phyloP scores from a whole-genome alignment of 225 moss, liverwort and hornwort genomes.

The Pseudisothecium myosuroides region DNA sequence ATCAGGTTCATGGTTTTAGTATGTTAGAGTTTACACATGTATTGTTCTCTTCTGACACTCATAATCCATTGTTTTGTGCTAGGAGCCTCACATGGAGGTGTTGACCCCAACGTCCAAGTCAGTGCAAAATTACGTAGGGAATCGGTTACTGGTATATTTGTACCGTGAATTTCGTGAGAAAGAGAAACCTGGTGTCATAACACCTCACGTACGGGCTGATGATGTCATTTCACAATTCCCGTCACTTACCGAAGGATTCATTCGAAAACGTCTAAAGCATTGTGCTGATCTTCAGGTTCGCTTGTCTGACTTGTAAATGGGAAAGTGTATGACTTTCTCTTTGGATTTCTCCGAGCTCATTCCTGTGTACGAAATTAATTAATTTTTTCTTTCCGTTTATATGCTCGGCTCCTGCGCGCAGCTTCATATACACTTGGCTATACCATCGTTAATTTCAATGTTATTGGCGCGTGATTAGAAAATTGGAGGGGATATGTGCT shows the following conservation, averaged over 20 bases:
- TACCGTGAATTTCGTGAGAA: slow-evolving; percentile 97
- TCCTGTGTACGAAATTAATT: neutral
- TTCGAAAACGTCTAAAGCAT: slow-evolving; percentile 87
- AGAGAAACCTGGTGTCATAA: slow-evolving; percentile 73
- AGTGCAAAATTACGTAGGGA: slow-evolving; percentile 90
- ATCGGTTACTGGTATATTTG: slow-evolving; percentile 72
- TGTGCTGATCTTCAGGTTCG: slow-evolving; percentile 96
- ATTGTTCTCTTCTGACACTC: neutral
- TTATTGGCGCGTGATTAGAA: slow-evolving; percentile 16
- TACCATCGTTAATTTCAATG: neutral
- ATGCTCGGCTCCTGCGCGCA: neutral
- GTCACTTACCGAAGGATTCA: slow-evolving; percentile 79
- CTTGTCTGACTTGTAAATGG: neutral
- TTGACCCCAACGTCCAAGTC: slow-evolving; percentile 95
- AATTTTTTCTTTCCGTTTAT: neutral
- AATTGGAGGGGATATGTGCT: slow-evolving; percentile 91
- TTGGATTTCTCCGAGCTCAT: neutral
- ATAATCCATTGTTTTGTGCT: neutral
- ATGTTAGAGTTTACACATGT: neutral
- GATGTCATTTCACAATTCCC: slow-evolving; percentile 86
- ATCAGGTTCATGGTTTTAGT: neutral
- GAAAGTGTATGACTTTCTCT: neutral
- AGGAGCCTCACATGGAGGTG: slow-evolving; percentile 99
- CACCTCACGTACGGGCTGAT: slow-evolving; percentile 70
- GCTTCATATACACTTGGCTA: neutral